Evolutionary conservation across 2,329 filamentous ascomycete genomes (phyloP).

Genomic region (Trichoderma endophyticum): DNA sequence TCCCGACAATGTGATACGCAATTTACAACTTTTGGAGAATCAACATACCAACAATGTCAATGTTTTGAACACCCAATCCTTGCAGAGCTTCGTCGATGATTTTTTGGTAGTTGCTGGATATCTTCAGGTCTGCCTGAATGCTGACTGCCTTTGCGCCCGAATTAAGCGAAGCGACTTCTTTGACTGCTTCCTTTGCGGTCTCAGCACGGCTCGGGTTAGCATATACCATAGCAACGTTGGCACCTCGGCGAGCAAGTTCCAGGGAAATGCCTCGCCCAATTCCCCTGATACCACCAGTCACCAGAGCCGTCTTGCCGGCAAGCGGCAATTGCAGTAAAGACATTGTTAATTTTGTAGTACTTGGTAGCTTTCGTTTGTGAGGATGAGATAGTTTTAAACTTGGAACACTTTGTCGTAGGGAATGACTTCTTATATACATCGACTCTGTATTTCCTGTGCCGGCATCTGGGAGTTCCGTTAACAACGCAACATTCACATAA

Average conservation of each 20-base stretch:
- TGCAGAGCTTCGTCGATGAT: background rate
- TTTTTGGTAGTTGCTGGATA: background rate
- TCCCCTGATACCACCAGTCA: conserved; percentile 5
- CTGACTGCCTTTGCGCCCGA: background rate
- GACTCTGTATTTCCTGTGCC: no score
- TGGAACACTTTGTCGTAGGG: background rate
- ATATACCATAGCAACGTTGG: conserved; percentile 3
- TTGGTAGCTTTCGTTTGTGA: background rate
- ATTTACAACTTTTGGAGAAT: background rate
- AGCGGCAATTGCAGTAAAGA: background rate
- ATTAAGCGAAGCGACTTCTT: background rate
- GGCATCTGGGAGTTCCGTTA: background rate
- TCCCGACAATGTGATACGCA: background rate
- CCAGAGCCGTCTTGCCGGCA: background rate
- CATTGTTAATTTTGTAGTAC: background rate
- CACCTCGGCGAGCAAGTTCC: conserved; percentile 3
- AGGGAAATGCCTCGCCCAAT: background rate
- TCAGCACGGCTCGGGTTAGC: background rate
- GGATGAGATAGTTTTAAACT: background rate
- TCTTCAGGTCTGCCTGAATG: background rate
- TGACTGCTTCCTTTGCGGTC: background rate
- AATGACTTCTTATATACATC: background rate
- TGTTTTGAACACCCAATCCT: background rate
- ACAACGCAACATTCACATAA: background rate
- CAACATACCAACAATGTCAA: background rate